These are phyloP conservation scores for Prunella vulgaris DNA, from an alignment of 257 asterid genomes.

Conservation along the genomic window DNA sequence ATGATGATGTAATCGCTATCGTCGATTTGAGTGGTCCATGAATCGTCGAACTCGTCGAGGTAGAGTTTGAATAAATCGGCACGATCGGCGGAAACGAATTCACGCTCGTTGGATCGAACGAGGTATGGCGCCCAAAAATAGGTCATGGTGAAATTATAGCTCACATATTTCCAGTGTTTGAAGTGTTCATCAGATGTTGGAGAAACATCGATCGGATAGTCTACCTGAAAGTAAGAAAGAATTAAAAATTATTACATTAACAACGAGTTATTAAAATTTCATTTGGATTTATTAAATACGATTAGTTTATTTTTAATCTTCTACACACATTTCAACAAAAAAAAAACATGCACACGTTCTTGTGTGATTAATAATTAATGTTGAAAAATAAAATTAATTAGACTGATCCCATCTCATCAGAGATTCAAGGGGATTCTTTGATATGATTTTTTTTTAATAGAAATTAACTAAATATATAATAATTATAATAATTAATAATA, in stretches of 20 bases:
- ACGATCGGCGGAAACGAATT: slow-evolving; percentile 25
- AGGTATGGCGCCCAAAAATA: slow-evolving; percentile 51
- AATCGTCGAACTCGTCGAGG: slow-evolving; percentile 51
- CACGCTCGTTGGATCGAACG: slow-evolving; percentile 37
- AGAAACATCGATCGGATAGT: slow-evolving; percentile 50
- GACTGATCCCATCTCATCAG: no score
- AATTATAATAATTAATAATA: no score
- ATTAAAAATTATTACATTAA: no score
- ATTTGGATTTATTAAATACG: not conserved
- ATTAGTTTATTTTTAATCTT: no score
- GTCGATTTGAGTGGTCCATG: slow-evolving; percentile 48
- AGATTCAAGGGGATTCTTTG: no score
- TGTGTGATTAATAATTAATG: no score
- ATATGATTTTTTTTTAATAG: no score
- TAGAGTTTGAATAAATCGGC: slow-evolving; percentile 47
- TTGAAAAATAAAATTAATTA: no score
- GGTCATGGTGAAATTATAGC: slow-evolving; percentile 51
- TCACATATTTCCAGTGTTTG: slow-evolving; percentile 40
- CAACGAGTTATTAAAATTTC: no score
- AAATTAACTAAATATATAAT: no score
- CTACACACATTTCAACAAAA: no score
- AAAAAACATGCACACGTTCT: no score
- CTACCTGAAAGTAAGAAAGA: slow-evolving; percentile 35
- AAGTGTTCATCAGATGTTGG: slow-evolving; percentile 34
- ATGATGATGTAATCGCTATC: slow-evolving; percentile 47